Evolutionary conservation across 768 basidiomycete genomes (phyloP).

Genomic region (Astraeus odoratus): DNA sequence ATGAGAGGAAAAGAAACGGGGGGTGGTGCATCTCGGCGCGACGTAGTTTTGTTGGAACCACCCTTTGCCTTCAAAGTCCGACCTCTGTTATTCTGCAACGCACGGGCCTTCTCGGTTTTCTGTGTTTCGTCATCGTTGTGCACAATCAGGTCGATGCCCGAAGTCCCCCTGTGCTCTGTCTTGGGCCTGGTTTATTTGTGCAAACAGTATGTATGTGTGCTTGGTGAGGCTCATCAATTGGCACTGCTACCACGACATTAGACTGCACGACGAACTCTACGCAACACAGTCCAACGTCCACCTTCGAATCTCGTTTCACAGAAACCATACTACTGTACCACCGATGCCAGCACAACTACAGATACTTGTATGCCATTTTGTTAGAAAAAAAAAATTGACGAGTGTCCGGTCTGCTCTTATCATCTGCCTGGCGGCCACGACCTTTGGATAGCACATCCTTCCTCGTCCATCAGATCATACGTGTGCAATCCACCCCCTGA

Average conservation of each 20-base stretch:
- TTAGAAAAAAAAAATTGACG: neutral
- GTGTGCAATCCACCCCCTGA: constrained; percentile 42
- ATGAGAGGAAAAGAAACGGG: constrained; percentile 25
- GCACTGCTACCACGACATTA: neutral
- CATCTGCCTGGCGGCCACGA: neutral
- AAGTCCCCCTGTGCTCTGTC: constrained; percentile 9
- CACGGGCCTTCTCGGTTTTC: constrained; percentile 27
- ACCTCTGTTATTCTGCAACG: constrained; percentile 26
- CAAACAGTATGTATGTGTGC: constrained; percentile 17
- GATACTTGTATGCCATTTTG: too few species aligned
- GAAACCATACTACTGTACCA: neutral
- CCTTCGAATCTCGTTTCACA: neutral
- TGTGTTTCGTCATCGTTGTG: constrained; percentile 18
- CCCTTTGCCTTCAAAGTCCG: constrained; percentile 33
- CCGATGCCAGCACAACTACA: constrained; percentile 1
- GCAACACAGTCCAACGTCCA: too few species aligned
- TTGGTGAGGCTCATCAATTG: too few species aligned
- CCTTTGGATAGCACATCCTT: constrained; percentile 15
- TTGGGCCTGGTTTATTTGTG: constrained; percentile 23
- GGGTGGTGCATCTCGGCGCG: constrained; percentile 34
- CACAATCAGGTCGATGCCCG: constrained; percentile 10
- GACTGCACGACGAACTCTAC: too few species aligned
- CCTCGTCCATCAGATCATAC: constrained; percentile 29
- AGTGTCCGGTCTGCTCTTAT: neutral
- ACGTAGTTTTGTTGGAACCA: constrained; percentile 33